Evolutionary conservation across 2,329 filamentous ascomycete species (phyloP).

Genomic region (Exophiala oligosperma): DNA sequence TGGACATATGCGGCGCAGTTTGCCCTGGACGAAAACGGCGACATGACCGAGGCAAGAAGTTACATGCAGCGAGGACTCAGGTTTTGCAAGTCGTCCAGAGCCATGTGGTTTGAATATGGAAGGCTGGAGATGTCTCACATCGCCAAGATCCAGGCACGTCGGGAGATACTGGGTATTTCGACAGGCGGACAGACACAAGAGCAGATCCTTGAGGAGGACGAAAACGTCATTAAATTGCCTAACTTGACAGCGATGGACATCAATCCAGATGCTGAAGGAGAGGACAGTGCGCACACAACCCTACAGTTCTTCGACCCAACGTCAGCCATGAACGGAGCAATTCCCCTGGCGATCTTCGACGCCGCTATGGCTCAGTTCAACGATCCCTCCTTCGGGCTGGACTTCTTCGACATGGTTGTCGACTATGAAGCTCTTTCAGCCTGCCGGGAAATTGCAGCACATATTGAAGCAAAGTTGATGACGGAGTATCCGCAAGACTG

Average conservation of each 20-base stretch:
- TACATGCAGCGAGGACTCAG: slow-evolving; percentile 88
- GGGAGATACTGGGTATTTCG: slow-evolving; percentile 64
- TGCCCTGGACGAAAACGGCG: slow-evolving; percentile 73
- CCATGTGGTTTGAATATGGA: slow-evolving; percentile 86
- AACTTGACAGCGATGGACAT: slow-evolving; percentile 63
- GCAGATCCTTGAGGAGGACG: slow-evolving; percentile 47
- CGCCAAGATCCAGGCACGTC: slow-evolving; percentile 73
- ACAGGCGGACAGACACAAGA: slow-evolving; percentile 41
- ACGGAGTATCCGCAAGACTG: slow-evolving; percentile 60
- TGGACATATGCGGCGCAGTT: slow-evolving; percentile 84
- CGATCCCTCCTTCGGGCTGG: slow-evolving; percentile 63
- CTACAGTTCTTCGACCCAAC: slow-evolving; percentile 68
- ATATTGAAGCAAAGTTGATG: slow-evolving; percentile 67
- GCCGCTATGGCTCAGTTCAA: slow-evolving; percentile 77
- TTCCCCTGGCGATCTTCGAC: slow-evolving; percentile 89
- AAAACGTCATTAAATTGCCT: slow-evolving; percentile 59
- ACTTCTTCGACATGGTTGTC: slow-evolving; percentile 79
- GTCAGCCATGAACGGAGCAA: slow-evolving; percentile 86
- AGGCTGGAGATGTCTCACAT: slow-evolving; percentile 92
- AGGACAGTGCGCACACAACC: slow-evolving; percentile 53
- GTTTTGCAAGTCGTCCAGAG: slow-evolving; percentile 75
- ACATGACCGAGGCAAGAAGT: slow-evolving; percentile 81
- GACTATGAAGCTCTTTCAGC: slow-evolving; percentile 68
- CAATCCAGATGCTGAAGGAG: slow-evolving; percentile 54
- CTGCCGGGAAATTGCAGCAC: slow-evolving; percentile 66